These are phyloP conservation scores for Amanita pseudoporphyria DNA, from an alignment of 768 basidiomycete genomes.

Conservation along the genomic window DNA sequence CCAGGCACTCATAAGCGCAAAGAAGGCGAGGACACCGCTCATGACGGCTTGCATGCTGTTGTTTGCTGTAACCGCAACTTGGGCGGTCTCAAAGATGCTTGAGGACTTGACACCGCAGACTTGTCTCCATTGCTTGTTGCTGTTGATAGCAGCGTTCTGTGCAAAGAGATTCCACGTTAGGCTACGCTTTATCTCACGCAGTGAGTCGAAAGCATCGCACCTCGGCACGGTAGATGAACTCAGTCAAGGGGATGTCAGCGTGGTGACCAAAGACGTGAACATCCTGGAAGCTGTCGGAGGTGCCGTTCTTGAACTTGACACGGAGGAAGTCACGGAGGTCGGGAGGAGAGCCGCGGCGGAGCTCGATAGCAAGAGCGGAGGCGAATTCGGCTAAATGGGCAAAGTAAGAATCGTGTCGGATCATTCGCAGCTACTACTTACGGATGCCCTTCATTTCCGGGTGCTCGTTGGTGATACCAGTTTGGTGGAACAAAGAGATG, in stretches of 20 bases:
- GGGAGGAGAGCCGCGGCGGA: constrained; percentile 65
- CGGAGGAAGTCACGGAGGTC: constrained; percentile 76
- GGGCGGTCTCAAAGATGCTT: constrained; percentile 17
- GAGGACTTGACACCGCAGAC: constrained; percentile 27
- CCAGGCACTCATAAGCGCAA: constrained; percentile 30
- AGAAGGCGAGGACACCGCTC: constrained; percentile 27
- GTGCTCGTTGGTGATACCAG: constrained; percentile 47
- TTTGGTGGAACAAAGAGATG: constrained; percentile 78
- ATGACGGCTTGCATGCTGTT: constrained; percentile 22
- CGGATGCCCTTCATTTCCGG: constrained; percentile 57
- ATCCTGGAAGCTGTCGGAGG: constrained; percentile 48
- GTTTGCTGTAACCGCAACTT: constrained; percentile 13
- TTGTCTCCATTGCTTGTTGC: constrained; percentile 45
- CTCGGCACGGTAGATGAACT: constrained; percentile 79
- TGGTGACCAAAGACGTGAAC: constrained; percentile 68
- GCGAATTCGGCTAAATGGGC: constrained; percentile 53
- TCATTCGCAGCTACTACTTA: constrained; percentile 26
- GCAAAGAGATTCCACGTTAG: not conserved
- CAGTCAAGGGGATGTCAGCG: constrained; percentile 71
- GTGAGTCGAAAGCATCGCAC: constrained; percentile 25
- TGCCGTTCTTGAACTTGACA: constrained; percentile 82
- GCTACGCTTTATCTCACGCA: not conserved
- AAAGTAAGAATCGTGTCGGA: not conserved
- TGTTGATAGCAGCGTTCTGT: constrained; percentile 42
- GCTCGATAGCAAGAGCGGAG: constrained; percentile 69